Evolutionary conservation across 305 asterid genomes (phyloP), one percentile per base, ranked within the genome.

Genomic region (Rubia peregrina): DNA sequence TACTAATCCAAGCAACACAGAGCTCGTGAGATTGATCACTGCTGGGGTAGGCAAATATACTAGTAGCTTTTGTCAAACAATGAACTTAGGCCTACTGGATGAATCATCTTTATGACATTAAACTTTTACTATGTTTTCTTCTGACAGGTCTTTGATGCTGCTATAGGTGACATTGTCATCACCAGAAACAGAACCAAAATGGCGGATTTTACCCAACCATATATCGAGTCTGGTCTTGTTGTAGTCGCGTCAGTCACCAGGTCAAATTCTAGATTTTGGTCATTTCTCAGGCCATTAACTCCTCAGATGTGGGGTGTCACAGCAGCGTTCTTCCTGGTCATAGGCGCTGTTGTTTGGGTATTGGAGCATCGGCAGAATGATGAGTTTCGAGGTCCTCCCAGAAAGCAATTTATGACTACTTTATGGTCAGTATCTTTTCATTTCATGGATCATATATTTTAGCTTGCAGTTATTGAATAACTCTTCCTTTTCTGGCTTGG

Each of bases 121-220:
- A 40, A 0, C 7, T 41, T 70, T 53, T 7, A 53, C 4, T 64
- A 22, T 64, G 38, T 76, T 51, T 73, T 69, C 48, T 65, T 64
- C 63, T 19, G 5, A 41, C 74, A 84, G 91, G 83, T 67, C 12
- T 86, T 63, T 78, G 95, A 82, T 77, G 95, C 88, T 60, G 95
- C 84, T 55, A 61, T 86, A 36, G 95, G 95, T 6, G 95, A 88
- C 71, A 83, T 88, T 75, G 85, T 91, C 44, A 83, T 88, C 64
- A 79, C 74, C 46, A 81, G 89, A 1, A 79, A 82, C 41, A 75
- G 92, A 57, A 83, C 90, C 24, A 83, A 76, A 74, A 82, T 83
- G 79, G 90, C 73, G 1, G 90, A 85, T 76, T 88, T 88, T 53
- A 88, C 92, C n/a, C 95, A 86, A 73, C 95, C 95, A 0, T 88